These are phyloP conservation scores for Dendrocalamus latiflorus DNA, from an alignment of 202 grass and related monocot species.

Conservation along the genomic window DNA sequence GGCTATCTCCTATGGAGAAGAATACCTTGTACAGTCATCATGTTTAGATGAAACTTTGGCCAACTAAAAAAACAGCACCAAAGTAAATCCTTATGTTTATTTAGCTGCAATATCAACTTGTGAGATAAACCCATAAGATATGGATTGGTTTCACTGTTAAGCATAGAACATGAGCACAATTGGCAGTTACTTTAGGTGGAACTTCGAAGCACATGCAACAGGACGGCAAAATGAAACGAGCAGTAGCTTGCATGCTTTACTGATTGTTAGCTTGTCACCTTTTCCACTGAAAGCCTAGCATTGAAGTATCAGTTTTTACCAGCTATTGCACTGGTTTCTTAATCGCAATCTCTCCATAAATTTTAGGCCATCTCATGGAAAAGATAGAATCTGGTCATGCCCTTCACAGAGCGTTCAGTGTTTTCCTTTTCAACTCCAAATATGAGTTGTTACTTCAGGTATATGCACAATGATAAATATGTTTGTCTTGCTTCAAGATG, in stretches of 20 bases:
- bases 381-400: slow-evolving; percentile 66
- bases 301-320: not conserved
- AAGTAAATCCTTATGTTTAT: not conserved
- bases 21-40: too few species aligned
- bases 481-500: not conserved
- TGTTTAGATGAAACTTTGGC: too few species aligned
- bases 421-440: slow-evolving; percentile 96
- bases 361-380: slow-evolving; percentile 63
- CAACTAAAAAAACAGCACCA: not conserved
- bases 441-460: slow-evolving; percentile 72
- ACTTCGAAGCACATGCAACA: not conserved
- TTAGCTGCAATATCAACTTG: not conserved
- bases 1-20: too few species aligned
- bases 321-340: not conserved
- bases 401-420: slow-evolving; percentile 91
- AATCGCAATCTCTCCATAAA: not conserved
- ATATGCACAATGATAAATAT: not conserved
- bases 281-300: not conserved
- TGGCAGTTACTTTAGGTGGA: not conserved
- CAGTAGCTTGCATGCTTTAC: not conserved
- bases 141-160: not conserved
- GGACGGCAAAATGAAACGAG: not conserved
- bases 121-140: not conserved
- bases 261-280: not conserved
- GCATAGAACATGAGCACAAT: not conserved